Percentiles rank a stretch among this genome's conserved stretches.
Conservation (phyloP, 805 yeast genomes). For the Candida quercuum region DNA sequence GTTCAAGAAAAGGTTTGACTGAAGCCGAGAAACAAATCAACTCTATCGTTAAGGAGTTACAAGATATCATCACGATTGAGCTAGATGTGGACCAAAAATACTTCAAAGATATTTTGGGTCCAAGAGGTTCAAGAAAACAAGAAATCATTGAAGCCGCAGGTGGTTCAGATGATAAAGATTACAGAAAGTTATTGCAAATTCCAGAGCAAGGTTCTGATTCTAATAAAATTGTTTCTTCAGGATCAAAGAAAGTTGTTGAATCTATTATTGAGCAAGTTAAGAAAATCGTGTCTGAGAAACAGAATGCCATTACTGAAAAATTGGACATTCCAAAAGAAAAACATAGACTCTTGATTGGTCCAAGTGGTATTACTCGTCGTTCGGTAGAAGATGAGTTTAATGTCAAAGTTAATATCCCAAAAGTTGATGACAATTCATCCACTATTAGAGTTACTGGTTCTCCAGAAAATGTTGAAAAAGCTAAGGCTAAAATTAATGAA, state of each 20-base stretch:
- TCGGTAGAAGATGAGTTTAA: constrained; percentile 63
- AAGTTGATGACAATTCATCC: constrained; percentile 42
- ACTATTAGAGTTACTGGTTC: constrained; percentile 56
- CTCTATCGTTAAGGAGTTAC: constrained; percentile 57
- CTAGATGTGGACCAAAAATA: constrained; percentile 68
- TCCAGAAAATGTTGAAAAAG: constrained; percentile 59
- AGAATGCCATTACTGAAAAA: constrained; percentile 49
- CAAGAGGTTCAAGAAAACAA: constrained; percentile 66
- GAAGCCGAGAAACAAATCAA: constrained; percentile 63
- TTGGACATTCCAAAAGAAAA: constrained; percentile 63
- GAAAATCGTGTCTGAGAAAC: constrained; percentile 57
- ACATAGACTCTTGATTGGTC: constrained; percentile 75
- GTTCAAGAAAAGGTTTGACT: constrained; percentile 70
- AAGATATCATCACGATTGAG: constrained; percentile 52
- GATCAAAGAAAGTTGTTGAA: constrained; percentile 70
- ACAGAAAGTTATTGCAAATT: constrained; percentile 54
- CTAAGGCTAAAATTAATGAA: constrained; percentile 54
- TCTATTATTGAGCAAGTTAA: constrained; percentile 59
- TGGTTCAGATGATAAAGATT: constrained; percentile 47
- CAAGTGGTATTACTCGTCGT: constrained; percentile 72
- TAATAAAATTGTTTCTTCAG: constrained; percentile 55
- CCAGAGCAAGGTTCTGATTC: constrained; percentile 66
- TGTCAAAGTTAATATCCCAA: constrained; percentile 65
- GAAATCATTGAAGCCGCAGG: constrained; percentile 79
- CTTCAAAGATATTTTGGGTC: constrained; percentile 74